Evolutionary conservation across 148 eudicot genomes (phyloP), one percentile per base, ranked within the genome.

Genomic region (Nepenthes mirabilis): DNA sequence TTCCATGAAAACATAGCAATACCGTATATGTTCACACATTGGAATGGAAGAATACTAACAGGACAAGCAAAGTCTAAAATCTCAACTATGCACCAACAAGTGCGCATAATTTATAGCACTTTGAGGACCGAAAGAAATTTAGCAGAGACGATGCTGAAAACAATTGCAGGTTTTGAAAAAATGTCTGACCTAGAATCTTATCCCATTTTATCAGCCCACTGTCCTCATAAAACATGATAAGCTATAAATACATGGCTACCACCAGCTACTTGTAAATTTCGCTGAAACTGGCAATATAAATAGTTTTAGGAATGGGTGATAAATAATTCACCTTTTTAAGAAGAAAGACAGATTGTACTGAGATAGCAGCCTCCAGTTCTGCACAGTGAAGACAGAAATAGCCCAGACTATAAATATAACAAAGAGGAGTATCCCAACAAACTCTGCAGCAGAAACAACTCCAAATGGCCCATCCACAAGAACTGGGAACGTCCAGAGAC

Each of bases 391-490:
- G 47, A 63, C 75, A 54, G 50, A 63, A 70, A 73, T 55, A 43
- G 82, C 78, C 91, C 95, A 91, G 50, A 91, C 56, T 33, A 85
- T 43, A 50, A 74, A 88, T 58, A 52, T 65, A 56, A 54, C 14
- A 55, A 83, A 72, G 40, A 88, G 60, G 32, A 82, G 11, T 66
- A 91, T 83, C 34, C 86, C 94, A 62, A 91, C 79, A 47, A 83
- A 65, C 70, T 91, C 98, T 55, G 86, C 83, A 51, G 88, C 91
- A 62, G 90, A 80, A 53, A 88, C 82, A 54, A 91, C 96, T 52
- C 98, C 98, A 73, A 91, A 86, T 58, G 88, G 94, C 47, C 96
- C 91, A 37, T 82, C 84, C 64, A 86, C 88, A 48, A 91, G 68
- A 37, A 91, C 80, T 14, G 98, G 98, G 54, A 88, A 88, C 11